Percentiles rank a stretch among this genome's conserved stretches.
phyloP scores from a whole-genome alignment of 345 rosid species.

The Lepidium aucheri region DNA sequence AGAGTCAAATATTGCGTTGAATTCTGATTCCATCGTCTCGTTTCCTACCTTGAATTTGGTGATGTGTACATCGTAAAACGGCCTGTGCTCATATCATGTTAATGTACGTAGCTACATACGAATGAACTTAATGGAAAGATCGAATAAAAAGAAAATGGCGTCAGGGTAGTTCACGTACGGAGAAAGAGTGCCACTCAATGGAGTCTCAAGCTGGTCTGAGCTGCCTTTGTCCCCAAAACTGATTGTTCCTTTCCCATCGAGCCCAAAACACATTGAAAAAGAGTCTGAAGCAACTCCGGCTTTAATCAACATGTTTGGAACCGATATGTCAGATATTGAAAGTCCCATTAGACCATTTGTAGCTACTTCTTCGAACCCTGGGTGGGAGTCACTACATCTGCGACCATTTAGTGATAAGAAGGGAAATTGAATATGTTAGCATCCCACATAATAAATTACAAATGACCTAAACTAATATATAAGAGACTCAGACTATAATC shows the following conservation, averaged over 20 bases:
- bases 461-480: too few species aligned
- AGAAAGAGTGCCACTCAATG: conserved; percentile 40
- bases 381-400: conserved; percentile 77
- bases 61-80: conserved; percentile 65
- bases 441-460: too few species aligned
- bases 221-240: conserved; percentile 88
- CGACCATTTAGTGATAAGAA: neutral
- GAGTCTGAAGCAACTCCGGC: conserved; percentile 56
- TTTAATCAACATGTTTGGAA: conserved; percentile 76
- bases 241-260: conserved; percentile 68
- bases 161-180: conserved; percentile 42
- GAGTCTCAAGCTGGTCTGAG: conserved; percentile 73
- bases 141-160: neutral
- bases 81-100: conserved; percentile 26
- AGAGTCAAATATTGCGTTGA: conserved; percentile 70
- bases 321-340: conserved; percentile 54
- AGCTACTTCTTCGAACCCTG: conserved; percentile 63
- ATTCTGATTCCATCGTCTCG: conserved; percentile 36
- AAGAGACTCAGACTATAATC: too few species aligned
- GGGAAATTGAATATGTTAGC: too few species aligned
- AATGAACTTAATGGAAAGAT: neutral
- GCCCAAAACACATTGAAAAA: conserved; percentile 88
- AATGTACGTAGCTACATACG: neutral
- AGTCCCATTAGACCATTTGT: conserved; percentile 94
- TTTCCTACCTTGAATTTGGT: conserved; percentile 50